Evolutionary conservation across 1,284 basidiomycete species (phyloP).

Genomic region (Ustilago nuda): DNA sequence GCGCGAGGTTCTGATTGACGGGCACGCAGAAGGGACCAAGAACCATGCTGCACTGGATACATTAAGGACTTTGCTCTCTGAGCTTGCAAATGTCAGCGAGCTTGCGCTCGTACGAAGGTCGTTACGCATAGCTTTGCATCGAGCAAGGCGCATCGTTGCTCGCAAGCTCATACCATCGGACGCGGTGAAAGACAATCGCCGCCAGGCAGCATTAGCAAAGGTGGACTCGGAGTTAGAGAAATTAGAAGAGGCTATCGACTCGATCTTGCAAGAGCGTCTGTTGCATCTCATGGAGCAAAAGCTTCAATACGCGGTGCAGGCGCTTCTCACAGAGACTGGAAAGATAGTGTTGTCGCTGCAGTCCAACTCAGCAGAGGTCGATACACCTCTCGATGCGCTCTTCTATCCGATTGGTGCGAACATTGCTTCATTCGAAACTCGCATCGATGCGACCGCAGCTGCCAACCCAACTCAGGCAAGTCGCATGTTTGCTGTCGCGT

Average conservation of each 20-base stretch:
- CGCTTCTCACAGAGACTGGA: slow-evolving; percentile 17
- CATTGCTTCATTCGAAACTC: slow-evolving; percentile 1
- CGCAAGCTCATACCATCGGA: slow-evolving; percentile 13
- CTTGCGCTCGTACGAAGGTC: slow-evolving; percentile 26
- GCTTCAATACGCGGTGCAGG: slow-evolving; percentile 21
- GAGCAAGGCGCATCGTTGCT: slow-evolving; percentile 27
- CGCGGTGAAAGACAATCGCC: slow-evolving; percentile 1
- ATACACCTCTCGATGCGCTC: slow-evolving; percentile 31
- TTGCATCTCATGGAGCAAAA: slow-evolving; percentile 26
- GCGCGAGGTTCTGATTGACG: slow-evolving; percentile 25
- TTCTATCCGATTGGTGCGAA: slow-evolving; percentile 13
- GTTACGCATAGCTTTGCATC: slow-evolving; percentile 19
- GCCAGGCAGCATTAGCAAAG: slow-evolving; percentile 8
- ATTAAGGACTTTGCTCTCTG: slow-evolving; percentile 22
- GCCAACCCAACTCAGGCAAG: slow-evolving; percentile 8
- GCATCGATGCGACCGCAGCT: neutral
- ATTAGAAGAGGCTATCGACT: slow-evolving; percentile 25
- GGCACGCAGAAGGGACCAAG: slow-evolving; percentile 1
- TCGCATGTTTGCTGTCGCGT: slow-evolving; percentile 11
- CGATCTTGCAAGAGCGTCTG: slow-evolving; percentile 31
- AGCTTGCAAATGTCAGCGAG: slow-evolving; percentile 29
- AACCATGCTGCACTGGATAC: slow-evolving; percentile 13
- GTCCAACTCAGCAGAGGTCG: neutral
- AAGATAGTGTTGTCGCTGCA: slow-evolving; percentile 6
- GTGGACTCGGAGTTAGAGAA: slow-evolving; percentile 22